Evolutionary conservation across 306 rosid genomes (phyloP).

Genomic region (Pterocarpus macrocarpus): DNA sequence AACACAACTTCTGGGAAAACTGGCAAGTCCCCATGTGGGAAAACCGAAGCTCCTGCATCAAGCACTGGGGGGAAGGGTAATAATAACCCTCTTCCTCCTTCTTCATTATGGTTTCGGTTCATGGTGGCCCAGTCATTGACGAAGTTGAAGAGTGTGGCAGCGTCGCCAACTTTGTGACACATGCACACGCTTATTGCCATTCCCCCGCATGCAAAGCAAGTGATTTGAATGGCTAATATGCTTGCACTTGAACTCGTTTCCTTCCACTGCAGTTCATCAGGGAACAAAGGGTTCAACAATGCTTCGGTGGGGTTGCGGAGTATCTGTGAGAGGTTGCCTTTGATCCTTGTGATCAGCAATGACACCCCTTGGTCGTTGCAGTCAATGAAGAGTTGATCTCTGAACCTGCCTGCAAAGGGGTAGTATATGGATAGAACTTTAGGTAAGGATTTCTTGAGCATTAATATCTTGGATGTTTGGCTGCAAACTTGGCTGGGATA

Average conservation of each 20-base stretch:
- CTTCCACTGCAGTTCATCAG: constrained; percentile 51
- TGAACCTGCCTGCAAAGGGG: constrained; percentile 59
- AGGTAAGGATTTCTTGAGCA: constrained; percentile 59
- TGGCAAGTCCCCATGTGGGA: constrained; percentile 39
- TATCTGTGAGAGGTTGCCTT: constrained; percentile 34
- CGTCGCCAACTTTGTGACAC: constrained; percentile 63
- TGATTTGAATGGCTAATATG: constrained; percentile 56
- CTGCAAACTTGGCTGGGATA: not conserved
- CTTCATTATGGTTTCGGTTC: not conserved
- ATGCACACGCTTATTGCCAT: constrained; percentile 51
- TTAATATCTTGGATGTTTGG: not conserved
- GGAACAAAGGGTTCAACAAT: constrained; percentile 40
- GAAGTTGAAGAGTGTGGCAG: constrained; percentile 51
- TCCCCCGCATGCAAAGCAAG: constrained; percentile 61
- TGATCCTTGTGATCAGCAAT: constrained; percentile 47
- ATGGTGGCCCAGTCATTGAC: constrained; percentile 61
- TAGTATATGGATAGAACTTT: constrained; percentile 57
- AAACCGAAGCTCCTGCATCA: constrained; percentile 21
- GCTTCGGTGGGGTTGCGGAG: constrained; percentile 44
- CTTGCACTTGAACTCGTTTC: not conserved
- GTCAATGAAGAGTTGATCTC: constrained; percentile 46
- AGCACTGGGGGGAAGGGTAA: constrained; percentile 37
- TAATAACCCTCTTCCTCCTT: not conserved
- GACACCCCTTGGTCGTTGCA: constrained; percentile 69
- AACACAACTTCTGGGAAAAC: constrained; percentile 7